Evolutionary conservation across 2,329 filamentous ascomycete genomes (phyloP), one percentile per base, ranked within the genome.

Genomic region (Paraconiothyrium sp.): DNA sequence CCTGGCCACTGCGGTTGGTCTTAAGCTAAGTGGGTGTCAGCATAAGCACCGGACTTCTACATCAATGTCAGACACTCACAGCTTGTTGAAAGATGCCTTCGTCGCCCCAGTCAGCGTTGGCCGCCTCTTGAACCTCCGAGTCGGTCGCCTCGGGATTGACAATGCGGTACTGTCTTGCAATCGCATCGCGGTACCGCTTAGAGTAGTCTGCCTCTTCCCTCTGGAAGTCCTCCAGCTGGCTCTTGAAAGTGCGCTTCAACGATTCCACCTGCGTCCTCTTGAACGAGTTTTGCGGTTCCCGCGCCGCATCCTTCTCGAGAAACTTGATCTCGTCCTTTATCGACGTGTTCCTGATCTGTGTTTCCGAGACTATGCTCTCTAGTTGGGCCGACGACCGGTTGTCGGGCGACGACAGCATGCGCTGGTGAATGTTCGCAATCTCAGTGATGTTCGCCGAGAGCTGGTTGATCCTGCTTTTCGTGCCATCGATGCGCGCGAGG

Each of bases 21-120:
- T 89, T 89, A 72, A 94, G 88, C 90, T 93, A 67, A 65, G 49
- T 54, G 10, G 2, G 20, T 37, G 32, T 56, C 16, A 58, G 51
- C 20, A 57, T 22, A 20, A 22, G 9, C 48, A 22, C n/a, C 39
- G 8, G 47, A 57, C 55, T 13, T 32, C 10, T 20, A 24, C 14
- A 4, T 5, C 34, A 37, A 37, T 0, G 13, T 13, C 7, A 16
- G 14, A 24, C 56, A 84, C 88, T 78, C 85, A 94, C 92, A 62
- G 92, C 92, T 60, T 89, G 90, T 79, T 93, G 90, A 82, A 94
- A 95, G 58, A 95, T 89, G 72, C 91, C 90, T 81, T 94, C 90
- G 61, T 91, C 87, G 57, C 89, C 88, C 89, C 91, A 92, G 75
- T 93, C 89, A 57, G 88, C 83, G 68, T 92, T 84, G 27, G 88